These are phyloP conservation scores for Coemansia brasiliensis DNA, from an alignment of 192 early-diverging fungal genomes.

Conservation along the genomic window DNA sequence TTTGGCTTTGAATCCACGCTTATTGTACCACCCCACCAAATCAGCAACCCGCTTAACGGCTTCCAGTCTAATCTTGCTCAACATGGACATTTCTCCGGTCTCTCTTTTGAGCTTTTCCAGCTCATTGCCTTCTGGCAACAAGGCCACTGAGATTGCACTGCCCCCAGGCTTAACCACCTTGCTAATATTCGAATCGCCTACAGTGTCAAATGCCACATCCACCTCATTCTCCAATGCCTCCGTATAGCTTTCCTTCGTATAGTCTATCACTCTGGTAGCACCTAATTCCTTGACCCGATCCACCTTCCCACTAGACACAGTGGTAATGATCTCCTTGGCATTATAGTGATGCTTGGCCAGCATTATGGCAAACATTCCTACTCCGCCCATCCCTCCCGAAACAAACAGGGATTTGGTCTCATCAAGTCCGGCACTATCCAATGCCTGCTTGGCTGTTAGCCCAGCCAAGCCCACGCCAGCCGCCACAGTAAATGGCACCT, in stretches of 20 bases:
- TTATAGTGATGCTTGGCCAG: constrained; percentile 51
- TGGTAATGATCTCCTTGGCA: constrained; percentile 51
- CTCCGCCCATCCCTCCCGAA: constrained; percentile 59
- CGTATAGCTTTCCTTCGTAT: constrained; percentile 36
- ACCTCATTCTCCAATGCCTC: constrained; percentile 24
- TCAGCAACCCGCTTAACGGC: constrained; percentile 7
- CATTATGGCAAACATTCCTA: constrained; percentile 56
- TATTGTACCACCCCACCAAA: constrained; percentile 13
- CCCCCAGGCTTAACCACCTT: constrained; percentile 25
- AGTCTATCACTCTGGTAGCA: constrained; percentile 57
- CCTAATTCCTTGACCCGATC: constrained; percentile 50
- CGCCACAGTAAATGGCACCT: constrained; percentile 41
- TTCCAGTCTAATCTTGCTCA: constrained; percentile 14
- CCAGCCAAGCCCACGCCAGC: constrained; percentile 58
- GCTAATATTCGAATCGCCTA: constrained; percentile 31
- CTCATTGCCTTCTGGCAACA: constrained; percentile 29
- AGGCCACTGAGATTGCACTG: constrained; percentile 26
- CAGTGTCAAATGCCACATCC: constrained; percentile 50
- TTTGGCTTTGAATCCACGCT: constrained; percentile 28
- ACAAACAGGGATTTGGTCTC: constrained; percentile 46
- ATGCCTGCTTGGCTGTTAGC: constrained; percentile 55
- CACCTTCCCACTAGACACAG: constrained; percentile 52
- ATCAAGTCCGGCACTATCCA: constrained; percentile 28
- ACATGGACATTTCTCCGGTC: constrained; percentile 5
- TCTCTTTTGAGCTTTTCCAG: neutral